Percentiles rank a stretch among this genome's conserved stretches.
phyloP scores from a whole-genome alignment of 2,329 filamentous ascomycete species.

The Colletotrichum orchidophilum region DNA sequence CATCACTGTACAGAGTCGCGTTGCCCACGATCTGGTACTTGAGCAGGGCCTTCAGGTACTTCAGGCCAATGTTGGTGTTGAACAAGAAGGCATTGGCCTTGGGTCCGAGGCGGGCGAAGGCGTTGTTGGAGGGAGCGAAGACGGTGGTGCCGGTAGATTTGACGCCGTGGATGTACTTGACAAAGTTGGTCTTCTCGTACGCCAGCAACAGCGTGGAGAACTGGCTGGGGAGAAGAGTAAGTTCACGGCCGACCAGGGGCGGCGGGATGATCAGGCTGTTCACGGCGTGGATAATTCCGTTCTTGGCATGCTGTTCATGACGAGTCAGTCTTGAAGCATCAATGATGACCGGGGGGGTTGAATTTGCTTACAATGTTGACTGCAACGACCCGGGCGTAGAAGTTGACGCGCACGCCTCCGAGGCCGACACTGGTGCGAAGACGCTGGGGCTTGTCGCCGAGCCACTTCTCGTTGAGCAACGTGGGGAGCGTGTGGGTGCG shows the following conservation, averaged over 20 bases:
- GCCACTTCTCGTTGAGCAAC: constrained; percentile 62
- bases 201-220: constrained; percentile 85
- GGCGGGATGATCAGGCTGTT: constrained; percentile 82
- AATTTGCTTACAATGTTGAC: constrained; percentile 72
- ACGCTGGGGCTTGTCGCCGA: constrained; percentile 76
- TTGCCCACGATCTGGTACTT: constrained; percentile 82
- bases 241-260: constrained; percentile 61
- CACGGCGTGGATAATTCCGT: constrained; percentile 84
- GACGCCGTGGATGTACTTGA: constrained; percentile 65
- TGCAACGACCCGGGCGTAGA: constrained; percentile 75
- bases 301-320: constrained; percentile 65
- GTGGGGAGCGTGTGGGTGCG: constrained; percentile 80
- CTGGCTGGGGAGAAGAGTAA: constrained; percentile 74
- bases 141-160: constrained; percentile 73
- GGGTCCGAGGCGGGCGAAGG: constrained; percentile 80
- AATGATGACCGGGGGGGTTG: not conserved
- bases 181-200: constrained; percentile 78
- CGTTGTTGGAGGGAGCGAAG: constrained; percentile 83
- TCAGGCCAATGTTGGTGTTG: constrained; percentile 73
- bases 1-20: constrained; percentile 84
- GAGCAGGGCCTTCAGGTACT: constrained; percentile 81
- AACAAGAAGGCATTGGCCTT: constrained; percentile 87
- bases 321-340: not conserved
- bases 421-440: constrained; percentile 73
- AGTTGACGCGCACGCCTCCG: constrained; percentile 77